Evolutionary conservation across 345 rosid species (phyloP).

Genomic region (sweet orange (Citrus sinensis)): DVS_A1.0 CM039167.1:5714001-5714500

Average conservation of each 20-base stretch:
- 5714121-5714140: slow-evolving; percentile 72
- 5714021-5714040: slow-evolving; percentile 30
- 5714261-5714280: slow-evolving; percentile 70
- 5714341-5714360: slow-evolving; percentile 29
- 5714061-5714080: slow-evolving; percentile 58
- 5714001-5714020: neutral
- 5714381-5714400: slow-evolving; percentile 90
- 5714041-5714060: slow-evolving; percentile 49
- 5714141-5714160: slow-evolving; percentile 90
- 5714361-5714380: slow-evolving; percentile 72
- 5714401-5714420: slow-evolving; percentile 56
- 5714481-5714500: slow-evolving; percentile 55
- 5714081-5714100: slow-evolving; percentile 48
- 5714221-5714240: slow-evolving; percentile 80
- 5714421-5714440: slow-evolving; percentile 59
- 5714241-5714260: slow-evolving; percentile 59
- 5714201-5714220: slow-evolving; percentile 76
- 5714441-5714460: slow-evolving; percentile 81
- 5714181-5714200: slow-evolving; percentile 61
- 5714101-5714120: slow-evolving; percentile 92
- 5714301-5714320: slow-evolving; percentile 68
- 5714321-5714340: slow-evolving; percentile 67
- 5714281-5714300: slow-evolving; percentile 75
- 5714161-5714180: slow-evolving; percentile 62
- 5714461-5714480: slow-evolving; percentile 55